A percentile compares a stretch with the other conserved stretches of the same genome.
Conservation (phyloP, 2,329 filamentous ascomycete genomes). For the Sclerotinia nivalis region DNA sequence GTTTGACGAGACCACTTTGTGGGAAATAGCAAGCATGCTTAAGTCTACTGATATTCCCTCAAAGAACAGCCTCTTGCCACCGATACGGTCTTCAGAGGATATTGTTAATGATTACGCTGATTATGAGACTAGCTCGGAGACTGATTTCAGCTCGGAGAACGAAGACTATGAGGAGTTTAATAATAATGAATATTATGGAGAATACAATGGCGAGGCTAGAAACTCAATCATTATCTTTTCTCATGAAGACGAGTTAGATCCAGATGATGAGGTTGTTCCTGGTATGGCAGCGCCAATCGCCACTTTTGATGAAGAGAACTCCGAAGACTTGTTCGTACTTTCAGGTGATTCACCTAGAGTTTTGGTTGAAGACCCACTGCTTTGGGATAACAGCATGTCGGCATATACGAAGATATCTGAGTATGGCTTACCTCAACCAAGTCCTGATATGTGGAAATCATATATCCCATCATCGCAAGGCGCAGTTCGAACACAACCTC, state of each 20-base stretch:
- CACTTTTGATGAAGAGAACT: not conserved
- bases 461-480: conserved; percentile 29
- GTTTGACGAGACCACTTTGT: conserved; percentile 62
- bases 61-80: conserved; percentile 52
- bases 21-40: conserved; percentile 63
- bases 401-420: not conserved
- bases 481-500: conserved; percentile 29
- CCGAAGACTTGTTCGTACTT: not conserved
- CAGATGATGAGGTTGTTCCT: conserved; percentile 13
- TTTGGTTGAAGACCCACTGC: conserved; percentile 23
- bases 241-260: not conserved
- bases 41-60: conserved; percentile 54
- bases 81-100: not conserved
- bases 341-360: not conserved
- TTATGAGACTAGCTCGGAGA: conserved; percentile 25
- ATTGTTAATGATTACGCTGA: conserved; percentile 33
- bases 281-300: not conserved
- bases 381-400: conserved; percentile 27
- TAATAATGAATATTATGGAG: not conserved
- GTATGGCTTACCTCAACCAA: conserved; percentile 34
- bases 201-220: not conserved
- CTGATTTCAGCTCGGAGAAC: conserved; percentile 27
- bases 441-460: conserved; percentile 30
- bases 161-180: conserved; percentile 16
- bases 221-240: conserved; percentile 19